Conservation (phyloP, 1,139 yeast genomes). For the Saccharomyces hybrid region DNA sequence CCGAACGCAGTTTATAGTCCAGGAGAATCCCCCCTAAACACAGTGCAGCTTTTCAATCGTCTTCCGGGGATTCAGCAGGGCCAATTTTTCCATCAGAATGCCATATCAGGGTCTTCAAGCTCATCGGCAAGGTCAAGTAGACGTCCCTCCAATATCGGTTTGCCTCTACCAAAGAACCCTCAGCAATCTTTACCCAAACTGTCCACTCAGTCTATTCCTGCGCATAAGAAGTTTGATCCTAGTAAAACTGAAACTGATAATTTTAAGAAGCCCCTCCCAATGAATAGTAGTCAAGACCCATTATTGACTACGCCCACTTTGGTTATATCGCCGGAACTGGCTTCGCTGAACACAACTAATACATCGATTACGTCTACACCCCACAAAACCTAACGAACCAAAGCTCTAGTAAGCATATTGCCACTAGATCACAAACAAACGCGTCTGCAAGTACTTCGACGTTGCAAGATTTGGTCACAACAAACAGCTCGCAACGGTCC, state of each 20-base stretch:
- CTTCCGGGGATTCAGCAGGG: slow-evolving; percentile 8
- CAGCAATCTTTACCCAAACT: slow-evolving; percentile 1
- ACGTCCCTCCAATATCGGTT: slow-evolving; percentile 12
- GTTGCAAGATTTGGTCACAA: slow-evolving; percentile 1
- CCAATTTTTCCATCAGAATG: not conserved
- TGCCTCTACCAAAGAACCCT: not conserved
- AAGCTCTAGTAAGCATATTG: not conserved
- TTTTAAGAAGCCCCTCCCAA: not conserved
- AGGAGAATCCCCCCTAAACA: slow-evolving; percentile 11
- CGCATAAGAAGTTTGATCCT: not conserved
- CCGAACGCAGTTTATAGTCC: slow-evolving; percentile 10
- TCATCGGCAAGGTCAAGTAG: slow-evolving; percentile 12
- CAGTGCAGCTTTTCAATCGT: slow-evolving; percentile 9
- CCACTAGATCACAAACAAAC: slow-evolving; percentile 5
- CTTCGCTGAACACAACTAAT: slow-evolving; percentile 19
- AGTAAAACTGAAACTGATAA: not conserved
- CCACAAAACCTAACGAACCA: slow-evolving; percentile 10
- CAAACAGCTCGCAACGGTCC: not conserved
- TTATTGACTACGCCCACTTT: slow-evolving; percentile 16
- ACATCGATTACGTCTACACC: slow-evolving; percentile 14
- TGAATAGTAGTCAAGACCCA: slow-evolving; percentile 8
- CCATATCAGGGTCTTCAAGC: slow-evolving; percentile 6
- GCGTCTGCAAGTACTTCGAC: slow-evolving; percentile 18
- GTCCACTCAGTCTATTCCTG: not conserved
- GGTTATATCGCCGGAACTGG: slow-evolving; percentile 22